Base-by-base conservation (phyloP, 495 filamentous ascomycete genomes). In the Tuber calosporum region DNA sequence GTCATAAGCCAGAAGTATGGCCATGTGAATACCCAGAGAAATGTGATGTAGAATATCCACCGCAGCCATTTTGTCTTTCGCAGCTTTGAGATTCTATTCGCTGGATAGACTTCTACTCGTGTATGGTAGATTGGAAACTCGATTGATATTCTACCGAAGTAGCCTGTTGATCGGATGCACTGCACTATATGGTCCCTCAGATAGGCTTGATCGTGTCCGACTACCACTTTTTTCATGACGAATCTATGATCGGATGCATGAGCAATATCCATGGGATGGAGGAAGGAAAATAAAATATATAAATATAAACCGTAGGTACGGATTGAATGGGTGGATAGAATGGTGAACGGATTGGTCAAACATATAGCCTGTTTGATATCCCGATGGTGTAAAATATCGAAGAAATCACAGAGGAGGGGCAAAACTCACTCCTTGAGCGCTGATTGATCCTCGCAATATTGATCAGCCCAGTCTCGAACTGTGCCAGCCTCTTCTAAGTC, bases 1-100 rank as follows among this genome's bases (percentile, higher is more conserved):
- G 89, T 91, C 9, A 84, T 78, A 77, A 90, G 85, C 83, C 86
- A 89, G 40, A 91, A 82, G 66, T 86, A 84, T 22, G 89, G 89
- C 89, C 89, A 90, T 26, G 84, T 81, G 78, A 90, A 84, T 45
- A 90, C 76, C 83, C 88, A 89, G 62, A 89, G 80, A 70, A 90
- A 86, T 4, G 86, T 87, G 19, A 89, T 78, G 77, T 85, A 87
- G 82, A 89, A 90, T 45, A 90, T 36, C 85, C 84, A 88, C 15
- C 83, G 78, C 85, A 85, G 88, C 85, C 87, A 90, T 17, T 69
- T 74, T 6, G 84, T 89, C 70, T 85, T 81, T 4, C 89, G 85
- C 85, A 87, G 88, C n/a, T 80, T 45, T 71, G 89, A 90, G 70
- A 86, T 84, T 69, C 80, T 83, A 66, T 84, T 84, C 0, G 85